phyloP scores from a whole-genome alignment of 805 yeast species.

The Saccharomyces kudriavzevii region DNA sequence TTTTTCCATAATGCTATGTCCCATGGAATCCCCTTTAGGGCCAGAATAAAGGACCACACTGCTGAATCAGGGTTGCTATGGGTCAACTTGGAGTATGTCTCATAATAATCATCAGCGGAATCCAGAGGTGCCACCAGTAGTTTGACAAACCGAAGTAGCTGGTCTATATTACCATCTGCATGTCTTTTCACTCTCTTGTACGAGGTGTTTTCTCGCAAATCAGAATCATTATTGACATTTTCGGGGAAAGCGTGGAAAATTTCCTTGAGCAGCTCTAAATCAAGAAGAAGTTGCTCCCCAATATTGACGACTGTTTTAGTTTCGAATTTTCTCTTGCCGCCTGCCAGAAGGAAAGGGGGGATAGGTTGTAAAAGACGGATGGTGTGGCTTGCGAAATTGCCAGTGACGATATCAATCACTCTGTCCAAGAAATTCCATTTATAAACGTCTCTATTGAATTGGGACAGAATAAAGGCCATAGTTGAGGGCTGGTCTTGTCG shows the following conservation, averaged over 20 bases:
- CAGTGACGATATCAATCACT: constrained; percentile 55
- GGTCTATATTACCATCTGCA: constrained; percentile 17
- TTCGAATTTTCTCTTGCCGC: constrained; percentile 13
- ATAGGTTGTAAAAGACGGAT: constrained; percentile 53
- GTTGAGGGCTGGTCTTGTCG: constrained; percentile 8
- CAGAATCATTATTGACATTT: constrained; percentile 10
- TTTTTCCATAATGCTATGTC: constrained; percentile 26
- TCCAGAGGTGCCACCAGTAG: constrained; percentile 26
- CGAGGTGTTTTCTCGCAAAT: constrained; percentile 13
- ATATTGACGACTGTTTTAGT: constrained; percentile 28
- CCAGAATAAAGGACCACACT: constrained; percentile 27
- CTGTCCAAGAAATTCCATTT: constrained; percentile 69
- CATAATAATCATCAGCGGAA: constrained; percentile 40
- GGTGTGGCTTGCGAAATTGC: constrained; percentile 49
- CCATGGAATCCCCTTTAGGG: constrained; percentile 28
- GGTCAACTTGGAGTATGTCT: constrained; percentile 27
- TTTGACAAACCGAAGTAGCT: constrained; percentile 17
- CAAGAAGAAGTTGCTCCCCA: constrained; percentile 77
- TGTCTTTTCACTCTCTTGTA: constrained; percentile 24
- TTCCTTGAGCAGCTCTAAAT: constrained; percentile 55
- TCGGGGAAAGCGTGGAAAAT: constrained; percentile 32
- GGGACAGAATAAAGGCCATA: constrained; percentile 39
- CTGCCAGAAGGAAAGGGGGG: constrained; percentile 40
- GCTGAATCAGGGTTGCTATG: constrained; percentile 17
- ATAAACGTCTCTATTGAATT: constrained; percentile 61